Evolutionary conservation across 179 eudicot species (phyloP).

Genomic region (Spergularia azorica): DNA sequence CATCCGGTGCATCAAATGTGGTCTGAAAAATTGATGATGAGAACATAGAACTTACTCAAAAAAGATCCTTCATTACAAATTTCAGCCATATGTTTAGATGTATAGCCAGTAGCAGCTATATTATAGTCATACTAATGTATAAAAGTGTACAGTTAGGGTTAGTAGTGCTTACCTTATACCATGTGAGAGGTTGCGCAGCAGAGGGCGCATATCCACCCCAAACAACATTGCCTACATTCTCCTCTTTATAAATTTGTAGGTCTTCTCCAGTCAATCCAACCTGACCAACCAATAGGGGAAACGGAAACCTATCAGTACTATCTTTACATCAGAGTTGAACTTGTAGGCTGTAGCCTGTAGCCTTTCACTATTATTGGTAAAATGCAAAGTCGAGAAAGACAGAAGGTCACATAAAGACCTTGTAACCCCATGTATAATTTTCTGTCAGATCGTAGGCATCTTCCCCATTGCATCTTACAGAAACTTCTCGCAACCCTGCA

Average conservation of each 20-base stretch:
- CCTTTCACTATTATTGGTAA: background rate
- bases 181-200: constrained; percentile 51
- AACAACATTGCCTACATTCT: constrained; percentile 41
- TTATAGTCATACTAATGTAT: background rate
- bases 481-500: constrained; percentile 58
- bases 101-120: too few relatives aligned
- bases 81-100: too few relatives aligned
- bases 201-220: constrained; percentile 48
- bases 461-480: constrained; percentile 30
- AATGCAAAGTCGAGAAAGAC: background rate
- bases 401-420: constrained; percentile 53
- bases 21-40: constrained; percentile 39
- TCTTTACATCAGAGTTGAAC: background rate
- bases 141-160: too few relatives aligned
- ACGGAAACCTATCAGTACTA: background rate
- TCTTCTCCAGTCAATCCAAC: constrained; percentile 82
- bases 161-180: constrained; percentile 71
- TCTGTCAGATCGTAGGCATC: constrained; percentile 35
- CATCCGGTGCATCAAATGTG: constrained; percentile 67
- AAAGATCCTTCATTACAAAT: too few relatives aligned
- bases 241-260: constrained; percentile 50
- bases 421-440: constrained; percentile 69
- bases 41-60: background rate
- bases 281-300: constrained; percentile 28
- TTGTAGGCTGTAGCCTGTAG: background rate